Conservation (phyloP, 2,329 filamentous ascomycete genomes). For the Helminthosporium solani region DNA sequence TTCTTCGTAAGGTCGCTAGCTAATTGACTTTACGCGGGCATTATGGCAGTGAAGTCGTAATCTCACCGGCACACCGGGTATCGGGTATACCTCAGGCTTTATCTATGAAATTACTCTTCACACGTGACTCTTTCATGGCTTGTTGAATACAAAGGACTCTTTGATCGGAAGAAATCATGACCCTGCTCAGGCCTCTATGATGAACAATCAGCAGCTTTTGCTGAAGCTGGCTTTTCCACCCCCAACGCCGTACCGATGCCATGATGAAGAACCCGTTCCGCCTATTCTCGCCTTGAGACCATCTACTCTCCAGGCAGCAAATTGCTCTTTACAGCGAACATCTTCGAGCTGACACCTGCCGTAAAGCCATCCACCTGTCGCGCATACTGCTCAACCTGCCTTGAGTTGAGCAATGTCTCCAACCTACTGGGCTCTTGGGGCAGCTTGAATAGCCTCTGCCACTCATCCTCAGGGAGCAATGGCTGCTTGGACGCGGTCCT, state of each 20-base stretch:
- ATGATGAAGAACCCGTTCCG: conserved; percentile 37
- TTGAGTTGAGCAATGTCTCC: conserved; percentile 90
- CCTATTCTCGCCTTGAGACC: conserved; percentile 17
- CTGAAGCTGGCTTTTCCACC: conserved; percentile 22
- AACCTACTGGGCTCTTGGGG: conserved; percentile 90
- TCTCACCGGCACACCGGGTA: too few relatives aligned
- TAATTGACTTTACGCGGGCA: neutral
- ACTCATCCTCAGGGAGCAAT: conserved; percentile 91
- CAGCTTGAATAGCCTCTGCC: conserved; percentile 97
- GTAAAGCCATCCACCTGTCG: conserved; percentile 97
- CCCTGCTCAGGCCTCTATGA: conserved; percentile 16
- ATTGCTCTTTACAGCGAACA: conserved; percentile 88
- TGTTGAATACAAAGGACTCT: neutral
- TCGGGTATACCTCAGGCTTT: neutral
- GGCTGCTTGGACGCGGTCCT: conserved; percentile 84
- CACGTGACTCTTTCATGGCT: neutral
- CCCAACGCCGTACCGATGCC: conserved; percentile 44
- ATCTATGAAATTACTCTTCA: neutral
- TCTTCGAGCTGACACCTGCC: conserved; percentile 87
- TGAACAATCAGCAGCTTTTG: conserved; percentile 22
- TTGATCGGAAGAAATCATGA: neutral
- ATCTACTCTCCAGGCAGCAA: conserved; percentile 57
- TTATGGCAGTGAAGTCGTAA: neutral
- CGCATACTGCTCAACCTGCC: conserved; percentile 97
- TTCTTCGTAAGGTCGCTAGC: conserved; percentile 3